phyloP scores from a whole-genome alignment of 768 basidiomycete genomes.

The Suillus paluster region DNA sequence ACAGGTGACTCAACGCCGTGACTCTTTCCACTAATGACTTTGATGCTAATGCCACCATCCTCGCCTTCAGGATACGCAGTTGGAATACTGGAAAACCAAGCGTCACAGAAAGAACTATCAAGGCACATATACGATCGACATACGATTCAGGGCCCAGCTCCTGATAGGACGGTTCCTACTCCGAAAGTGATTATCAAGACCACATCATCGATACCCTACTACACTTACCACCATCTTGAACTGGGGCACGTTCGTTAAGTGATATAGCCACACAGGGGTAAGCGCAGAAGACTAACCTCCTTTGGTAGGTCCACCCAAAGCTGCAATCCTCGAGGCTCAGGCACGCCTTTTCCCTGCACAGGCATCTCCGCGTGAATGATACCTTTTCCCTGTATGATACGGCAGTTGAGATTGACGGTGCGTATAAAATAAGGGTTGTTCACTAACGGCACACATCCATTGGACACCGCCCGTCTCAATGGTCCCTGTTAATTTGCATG shows the following conservation, averaged over 20 bases:
- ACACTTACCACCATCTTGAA: conserved; percentile 74
- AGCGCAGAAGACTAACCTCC: conserved; percentile 41
- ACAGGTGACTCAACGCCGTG: conserved; percentile 89
- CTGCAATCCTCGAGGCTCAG: conserved; percentile 84
- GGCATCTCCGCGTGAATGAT: conserved; percentile 93
- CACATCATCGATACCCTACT: not conserved
- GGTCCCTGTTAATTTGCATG: conserved; percentile 26
- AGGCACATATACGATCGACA: conserved; percentile 18
- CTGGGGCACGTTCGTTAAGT: conserved; percentile 39
- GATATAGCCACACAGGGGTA: conserved; percentile 16
- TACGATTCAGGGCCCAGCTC: conserved; percentile 72
- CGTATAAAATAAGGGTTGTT: conserved; percentile 6
- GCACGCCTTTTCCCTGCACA: conserved; percentile 63
- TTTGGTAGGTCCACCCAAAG: conserved; percentile 87
- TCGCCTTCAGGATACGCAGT: conserved; percentile 72
- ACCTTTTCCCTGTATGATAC: conserved; percentile 52
- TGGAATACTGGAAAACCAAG: conserved; percentile 57
- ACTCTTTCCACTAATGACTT: conserved; percentile 89
- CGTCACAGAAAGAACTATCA: conserved; percentile 2
- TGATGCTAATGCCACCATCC: conserved; percentile 71
- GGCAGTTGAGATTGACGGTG: conserved; percentile 1
- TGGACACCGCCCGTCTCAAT: conserved; percentile 87
- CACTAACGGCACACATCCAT: conserved; percentile 87
- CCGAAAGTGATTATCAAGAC: conserved; percentile 9
- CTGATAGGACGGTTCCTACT: conserved; percentile 80